Conservation (phyloP, 306 rosid genomes). For the Herpetospermum pedunculosum region DNA sequence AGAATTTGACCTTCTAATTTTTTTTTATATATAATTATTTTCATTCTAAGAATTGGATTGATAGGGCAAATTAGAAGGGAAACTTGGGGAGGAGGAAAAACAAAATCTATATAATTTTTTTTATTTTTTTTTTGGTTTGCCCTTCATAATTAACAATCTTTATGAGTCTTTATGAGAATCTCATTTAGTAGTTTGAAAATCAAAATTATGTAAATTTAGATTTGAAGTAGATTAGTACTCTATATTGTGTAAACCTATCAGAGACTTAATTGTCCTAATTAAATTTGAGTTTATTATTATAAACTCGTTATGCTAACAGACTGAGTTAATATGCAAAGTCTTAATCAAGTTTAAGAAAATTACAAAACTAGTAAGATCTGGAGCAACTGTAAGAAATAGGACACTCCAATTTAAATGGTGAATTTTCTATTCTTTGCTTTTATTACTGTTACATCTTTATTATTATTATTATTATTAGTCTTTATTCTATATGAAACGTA, state of each 20-base stretch:
- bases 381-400: background rate
- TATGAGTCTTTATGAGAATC: too few species aligned
- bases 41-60: background rate
- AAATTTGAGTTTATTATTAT: background rate
- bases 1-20: too few species aligned
- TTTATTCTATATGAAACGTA: too few species aligned
- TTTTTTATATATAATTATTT: too few species aligned
- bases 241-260: background rate
- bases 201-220: background rate
- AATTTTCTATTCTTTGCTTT: background rate
- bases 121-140: too few species aligned
- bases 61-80: background rate
- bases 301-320: background rate
- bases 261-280: background rate
- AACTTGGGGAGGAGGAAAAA: too few species aligned
- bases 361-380: background rate
- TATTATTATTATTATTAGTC: too few species aligned
- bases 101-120: too few species aligned
- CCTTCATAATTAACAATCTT: too few species aligned
- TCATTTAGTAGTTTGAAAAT: background rate
- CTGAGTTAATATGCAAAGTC: background rate
- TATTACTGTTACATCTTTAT: too few species aligned
- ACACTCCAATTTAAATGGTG: background rate
- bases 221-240: background rate
- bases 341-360: background rate